Evolutionary conservation across 78 protist genomes (phyloP), one percentile per base, ranked within the genome.

Genomic region (Blattamonas nauphoetae): DNA sequence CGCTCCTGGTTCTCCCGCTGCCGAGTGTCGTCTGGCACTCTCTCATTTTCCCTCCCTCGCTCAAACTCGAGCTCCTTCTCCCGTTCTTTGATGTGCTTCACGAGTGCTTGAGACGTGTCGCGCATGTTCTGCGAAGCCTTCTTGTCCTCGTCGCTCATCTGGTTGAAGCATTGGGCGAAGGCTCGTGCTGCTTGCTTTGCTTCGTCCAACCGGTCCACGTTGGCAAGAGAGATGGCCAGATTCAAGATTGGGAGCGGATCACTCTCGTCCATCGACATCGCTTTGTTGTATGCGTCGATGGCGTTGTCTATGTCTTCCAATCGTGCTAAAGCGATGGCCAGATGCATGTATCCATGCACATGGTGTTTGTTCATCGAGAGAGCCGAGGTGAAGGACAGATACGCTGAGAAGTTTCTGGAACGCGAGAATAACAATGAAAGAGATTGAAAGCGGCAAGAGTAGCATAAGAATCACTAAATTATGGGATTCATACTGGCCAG

Each of bases 231-330:
- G 71, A 55, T 55, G 71, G 71, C 71, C 71, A 55, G 71, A 21
- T 55, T 55, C 71, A 55, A 21, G 21, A 29, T 11, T 55, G 71
- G 11, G 11, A 55, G 71, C 21, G 71, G 71, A 21, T 11, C 21
- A 21, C 71, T 55, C 83, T 44, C 34, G 35, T 84, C 86, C 81
- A 89, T 46, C 78, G 85, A 42, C n/a, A 89, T 45, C 2, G 88
- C 89, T 87, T 90, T 90, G 34, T 85, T 88, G 88, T 89, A 93
- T 2, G 93, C 93, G 33, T 55, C 0, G 45, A 88, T 45, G 1
- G 93, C 85, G 35, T 93, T 93, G 36, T 87, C 93, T 38, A 89
- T 44, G 85, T 93, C 95, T 42, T 89, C 86, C 32, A 93, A 85
- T 2, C 85, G 64, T 36, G 83, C 3, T 32, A 95, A 90, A 1